Evolutionary conservation across 75 land plant genomes (phyloP), one percentile per base, ranked within the genome.

Genomic region (Cunninghamia lanceolata): DNA sequence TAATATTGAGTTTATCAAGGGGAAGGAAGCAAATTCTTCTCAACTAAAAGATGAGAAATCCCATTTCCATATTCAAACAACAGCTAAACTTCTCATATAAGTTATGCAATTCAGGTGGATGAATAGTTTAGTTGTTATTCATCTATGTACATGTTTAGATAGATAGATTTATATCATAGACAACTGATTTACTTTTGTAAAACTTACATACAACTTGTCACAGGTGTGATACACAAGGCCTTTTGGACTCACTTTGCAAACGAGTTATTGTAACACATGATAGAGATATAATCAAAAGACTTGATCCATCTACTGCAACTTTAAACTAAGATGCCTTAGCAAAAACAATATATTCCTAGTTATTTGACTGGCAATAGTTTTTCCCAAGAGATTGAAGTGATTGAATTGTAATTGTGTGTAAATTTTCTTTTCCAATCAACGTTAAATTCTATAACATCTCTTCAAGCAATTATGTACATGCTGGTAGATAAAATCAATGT

Each of bases 281-380:
- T 89, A 98, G 94, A 68, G 92, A 92, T 73, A 96, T 97, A 50
- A 96, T 94, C 56, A 97, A 93, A 86, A 53, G n/a, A 43, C 86
- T 86, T 43, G 53, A 46, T 66, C 50, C 85, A 19, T 25, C n/a
- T 34, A 86, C 89, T 90, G 99, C 99, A 84, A 80, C 90, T 71
- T 93, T 93, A 84, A 94, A 96, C 85, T 88, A 99, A 42, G 99
- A 98, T 88, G 99, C 97, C 36, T 91, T 98, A 45, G 99, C 99
- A 50, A 98, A 98, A 86, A 95, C 97, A 34, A 88, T 98, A 81
- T 98, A 98, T 88, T 94, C 97, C 34, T 86, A 96, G 39, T 86
- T 98, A 83, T 98, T 98, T 92, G 99, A 98, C 89, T 98, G 99
- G 99, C 93, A 90, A 87, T 32, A 32, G 25, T 84, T 47, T 15